Base-by-base conservation (phyloP, 2,329 filamentous ascomycete genomes). In the Sporothrix pallida region DNA sequence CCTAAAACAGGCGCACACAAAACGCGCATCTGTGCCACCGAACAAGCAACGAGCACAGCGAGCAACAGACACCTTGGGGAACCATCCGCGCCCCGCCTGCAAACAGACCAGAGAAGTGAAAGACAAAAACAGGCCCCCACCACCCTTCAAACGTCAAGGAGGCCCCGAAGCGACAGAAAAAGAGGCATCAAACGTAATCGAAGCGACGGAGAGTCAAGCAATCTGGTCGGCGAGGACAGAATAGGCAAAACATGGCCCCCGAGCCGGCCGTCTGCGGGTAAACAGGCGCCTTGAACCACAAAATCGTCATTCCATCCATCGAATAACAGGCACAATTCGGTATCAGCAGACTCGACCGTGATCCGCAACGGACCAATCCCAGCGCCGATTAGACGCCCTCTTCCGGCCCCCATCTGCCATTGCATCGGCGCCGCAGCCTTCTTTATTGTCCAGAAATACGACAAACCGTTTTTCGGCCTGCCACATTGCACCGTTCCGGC, bases 261-360 rank as follows among this genome's bases (percentile, higher is more conserved):
- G 20, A 23, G 50, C 17, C 31, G 67, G 67, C 67, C 50, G 50
- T 70, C 67, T n/a, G n/a, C 67, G 31, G 67, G 44, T 50, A 70
- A 56, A 70, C 50, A 23, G 48, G 42, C 12, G 67, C 26, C 26
- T 26, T 31, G 50, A 13, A 5, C n/a, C 42, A 31, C 50, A 44
- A 31, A 17, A 70, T 17, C 23, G 37, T 10, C 67, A 15, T 8
- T 50, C 13, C 48, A 5, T 3, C n/a, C 62, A 67, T 37, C 31
- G 31, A 37, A 37, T 37, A 37, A 37, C 31, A 37, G 31, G 12
- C 42, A 26, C 62, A 26, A 17, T 46, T 26, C 46, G 9, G 63
- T 31, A 68, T n/a, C 44, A 68, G 23, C 63, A 50, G 63, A 46
- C 42, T 46, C n/a, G 31, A 42, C 17, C 37, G 3, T n/a, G 5